Base-by-base conservation (phyloP, 2,329 filamentous ascomycete species). In the Clathrospora elynae region DNA sequence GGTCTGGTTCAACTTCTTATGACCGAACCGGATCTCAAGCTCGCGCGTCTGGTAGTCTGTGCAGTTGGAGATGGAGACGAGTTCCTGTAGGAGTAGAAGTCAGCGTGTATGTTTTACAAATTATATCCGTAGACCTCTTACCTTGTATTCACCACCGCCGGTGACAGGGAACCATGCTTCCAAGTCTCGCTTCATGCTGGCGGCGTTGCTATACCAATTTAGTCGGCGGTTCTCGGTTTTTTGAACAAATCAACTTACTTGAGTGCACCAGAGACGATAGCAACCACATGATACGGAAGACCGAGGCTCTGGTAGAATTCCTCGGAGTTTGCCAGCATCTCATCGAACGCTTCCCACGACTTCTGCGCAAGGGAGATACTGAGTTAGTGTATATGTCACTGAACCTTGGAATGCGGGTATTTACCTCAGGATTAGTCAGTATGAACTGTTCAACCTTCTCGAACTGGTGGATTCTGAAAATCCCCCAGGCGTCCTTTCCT, bases 401-500 rank as follows among this genome's bases (percentile, higher is more conserved):
- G n/a, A n/a, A n/a, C n/a, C n/a, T n/a, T n/a, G n/a, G n/a, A n/a
- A n/a, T n/a, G n/a, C n/a, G n/a, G n/a, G n/a, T n/a, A n/a, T n/a
- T n/a, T n/a, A n/a, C n/a, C n/a, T 96, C 90, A 0, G 90, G 90
- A 61, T 95, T 88, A 17, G 65, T 69, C 53, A 87, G 87, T 18
- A 70, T 52, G 47, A 70, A 69, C 31, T 69, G 66, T 50, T 68
- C 66, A 3, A 68, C 61, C 56, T 68, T 96, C 72, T 97, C 92
- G 64, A 97, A 99, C 71, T 99, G 92, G 71, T 99, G 93, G 18
- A 97, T 91, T 54, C 93, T 86, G 81, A 96, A 99, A 50, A 97
- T 90, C 42, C 93, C 93, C 93, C 93, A 99, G 1, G 92, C 92
- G 70, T 99, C 90, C 68, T 90, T n/a, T n/a, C n/a, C n/a, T n/a